Evolutionary conservation across 2,329 filamentous ascomycete species (phyloP), one percentile per base, ranked within the genome.

Genomic region (Colletotrichum caudatum): DNA sequence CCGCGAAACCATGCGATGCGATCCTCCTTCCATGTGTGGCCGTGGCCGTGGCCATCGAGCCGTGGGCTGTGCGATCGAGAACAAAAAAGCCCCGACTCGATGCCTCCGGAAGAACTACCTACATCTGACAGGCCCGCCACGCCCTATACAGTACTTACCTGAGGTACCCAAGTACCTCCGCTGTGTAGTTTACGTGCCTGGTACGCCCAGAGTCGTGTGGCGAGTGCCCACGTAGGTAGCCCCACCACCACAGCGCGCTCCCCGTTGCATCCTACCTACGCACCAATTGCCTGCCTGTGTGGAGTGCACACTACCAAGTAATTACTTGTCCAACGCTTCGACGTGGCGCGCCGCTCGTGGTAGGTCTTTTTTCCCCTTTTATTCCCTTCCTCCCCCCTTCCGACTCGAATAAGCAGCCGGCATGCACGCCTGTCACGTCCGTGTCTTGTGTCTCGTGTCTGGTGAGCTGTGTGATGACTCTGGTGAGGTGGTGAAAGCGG

Each of bases 11-110:
- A 46, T n/a, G 39, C 35, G 41, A 62, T 51, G 51, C 64, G 58
- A 64, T 50, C 48, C 14, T 60, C 54, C 65, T 41, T 33, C 23
- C 65, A 41, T 29, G 59, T 69, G 59, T 72, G 69, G 65, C 48
- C 60, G 59, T 72, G 69, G 65, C 48, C 60, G 46, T 60, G 66
- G 46, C 54, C 69, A 72, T 72, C 69, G 69, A 72, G 37, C 46
- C 23, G 33, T 60, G 37, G 33, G 65, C 69, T 39, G 12, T 20
- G 60, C 37, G 69, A 72, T 72, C 69, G 69, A 69, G 50, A 56
- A 60, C 53, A 39, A 54, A 51, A 53, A 39, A 23, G 16, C 44
- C 29, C 41, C 33, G 44, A 35, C 44, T 33, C 41, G 41, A 48
- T 41, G 37, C 35, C 59, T 35, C 50, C 20, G 2, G 20, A 35